These are phyloP conservation scores for Gloeophyllum trabeum DNA, from an alignment of 768 basidiomycete species.

Conservation along the genomic window DNA sequence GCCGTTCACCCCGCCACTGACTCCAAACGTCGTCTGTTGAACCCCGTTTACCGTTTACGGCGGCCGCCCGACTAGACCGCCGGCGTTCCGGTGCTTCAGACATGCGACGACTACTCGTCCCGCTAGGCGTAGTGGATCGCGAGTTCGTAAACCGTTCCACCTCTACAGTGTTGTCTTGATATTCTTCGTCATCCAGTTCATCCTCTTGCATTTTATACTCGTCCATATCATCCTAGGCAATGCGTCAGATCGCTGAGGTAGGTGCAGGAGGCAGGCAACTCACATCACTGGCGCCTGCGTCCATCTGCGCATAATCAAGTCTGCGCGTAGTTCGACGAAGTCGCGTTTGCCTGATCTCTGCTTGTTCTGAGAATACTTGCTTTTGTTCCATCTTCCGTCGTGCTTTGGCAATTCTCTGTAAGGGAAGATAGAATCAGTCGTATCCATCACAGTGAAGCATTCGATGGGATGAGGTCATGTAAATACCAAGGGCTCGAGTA, in stretches of 20 bases:
- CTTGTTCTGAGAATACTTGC: conserved; percentile 53
- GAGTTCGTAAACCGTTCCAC: conserved; percentile 22
- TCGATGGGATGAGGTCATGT: conserved; percentile 3
- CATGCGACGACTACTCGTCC: conserved; percentile 7
- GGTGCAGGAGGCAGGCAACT: conserved; percentile 21
- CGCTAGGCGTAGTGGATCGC: conserved; percentile 10
- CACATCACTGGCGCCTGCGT: conserved; percentile 44
- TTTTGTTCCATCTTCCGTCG: conserved; percentile 63
- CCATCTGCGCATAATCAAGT: conserved; percentile 75
- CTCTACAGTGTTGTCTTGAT: conserved; percentile 32
- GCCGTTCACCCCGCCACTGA: conserved; percentile 66
- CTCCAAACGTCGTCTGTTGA: conserved; percentile 36
- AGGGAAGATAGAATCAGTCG: too few relatives aligned
- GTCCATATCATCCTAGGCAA: conserved; percentile 45
- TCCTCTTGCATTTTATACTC: conserved; percentile 64
- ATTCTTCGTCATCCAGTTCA: conserved; percentile 53
- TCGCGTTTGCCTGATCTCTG: conserved; percentile 70
- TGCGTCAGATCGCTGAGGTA: conserved; percentile 21
- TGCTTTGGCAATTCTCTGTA: conserved; percentile 60
- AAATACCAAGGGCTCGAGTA: conserved; percentile 3
- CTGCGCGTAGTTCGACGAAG: conserved; percentile 62
- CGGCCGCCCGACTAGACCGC: conserved; percentile 29
- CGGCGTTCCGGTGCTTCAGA: conserved; percentile 15
- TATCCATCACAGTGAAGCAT: too few relatives aligned
- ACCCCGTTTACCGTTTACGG: conserved; percentile 41